A percentile compares a stretch with the other conserved stretches of the same genome.
Conservation (phyloP, 1,139 yeast species). For the Protomyces inouyei region DNA sequence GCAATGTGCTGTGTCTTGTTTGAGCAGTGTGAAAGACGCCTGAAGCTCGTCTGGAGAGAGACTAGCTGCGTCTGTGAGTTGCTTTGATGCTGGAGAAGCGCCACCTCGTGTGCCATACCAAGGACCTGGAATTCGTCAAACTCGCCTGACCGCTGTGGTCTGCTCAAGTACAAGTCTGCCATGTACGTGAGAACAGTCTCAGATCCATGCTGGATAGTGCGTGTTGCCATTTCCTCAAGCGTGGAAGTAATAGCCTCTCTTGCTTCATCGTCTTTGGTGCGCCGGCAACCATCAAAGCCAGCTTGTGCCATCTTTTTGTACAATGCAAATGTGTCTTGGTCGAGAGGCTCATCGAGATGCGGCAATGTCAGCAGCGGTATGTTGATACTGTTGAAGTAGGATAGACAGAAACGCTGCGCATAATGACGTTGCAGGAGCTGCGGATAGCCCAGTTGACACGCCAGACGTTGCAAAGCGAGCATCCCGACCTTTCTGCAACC, state of each 20-base stretch:
- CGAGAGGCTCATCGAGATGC: neutral
- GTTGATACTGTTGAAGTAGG: neutral
- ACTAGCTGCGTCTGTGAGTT: neutral
- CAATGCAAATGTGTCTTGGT: neutral
- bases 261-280: neutral
- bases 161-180: neutral
- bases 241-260: neutral
- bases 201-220: neutral
- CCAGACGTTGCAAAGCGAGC: constrained; percentile 1
- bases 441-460: neutral
- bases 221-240: neutral
- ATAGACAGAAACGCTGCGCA: neutral
- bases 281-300: neutral
- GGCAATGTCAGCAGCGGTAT: neutral
- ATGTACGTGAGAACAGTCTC: neutral
- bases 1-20: neutral
- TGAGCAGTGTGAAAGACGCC: neutral
- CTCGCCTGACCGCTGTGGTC: neutral
- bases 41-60: neutral
- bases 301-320: neutral
- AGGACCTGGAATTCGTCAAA: neutral
- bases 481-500: constrained; percentile 10
- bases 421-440: constrained; percentile 2
- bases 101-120: constrained; percentile 1
- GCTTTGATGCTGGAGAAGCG: neutral